Base-by-base conservation (phyloP, 192 early-diverging fungal genomes). In the Lobosporangium transversale region DNA sequence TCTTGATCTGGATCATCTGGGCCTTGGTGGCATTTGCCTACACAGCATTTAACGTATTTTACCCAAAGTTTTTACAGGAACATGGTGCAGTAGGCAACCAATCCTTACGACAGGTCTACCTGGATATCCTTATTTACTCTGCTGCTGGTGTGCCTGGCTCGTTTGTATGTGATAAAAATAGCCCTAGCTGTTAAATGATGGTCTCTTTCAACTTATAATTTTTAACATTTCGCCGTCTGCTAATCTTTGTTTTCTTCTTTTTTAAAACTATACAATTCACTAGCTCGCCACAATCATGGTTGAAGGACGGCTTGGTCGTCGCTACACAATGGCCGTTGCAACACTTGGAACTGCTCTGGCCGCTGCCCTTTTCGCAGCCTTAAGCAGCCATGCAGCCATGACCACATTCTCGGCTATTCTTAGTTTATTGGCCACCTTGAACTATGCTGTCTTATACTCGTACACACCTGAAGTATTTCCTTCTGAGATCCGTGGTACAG, bases 391-490 rank as follows among this genome's bases (percentile, higher is more conserved):
- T 4, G 62, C 78, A n/a, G 80, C 84, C 15, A 89, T 89, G 64
- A 80, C 89, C 4, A 54, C 84, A 10, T 88, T 87, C 18, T 90
- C 88, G 4, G 88, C 89, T 0, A 68, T 83, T 12, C 82, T 91
- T 27, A 89, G 88, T 20, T 80, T 93, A 9, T 83, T 90, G 26
- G 83, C 89, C 30, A 89, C 92, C 0, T 67, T 94, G n/a, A 82
- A 91, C 67, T 94, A 94, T 82, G 94, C 92, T 2, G 91, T 94
- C 24, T 86, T 94, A 15, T 96, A 96, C 66, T 86, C 90, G 0
- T 96, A 94, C 61, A 95, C 94, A 23, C 93, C 94, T 1, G 94
- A 96, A 62, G 93, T 93, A 24, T 96, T 96, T 73, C 86, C 88
- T 17, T 87, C 92, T 0, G 79, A 84, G 10, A 80, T 91, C 36